Evolutionary conservation across 805 yeast genomes (phyloP).

Genomic region (Metschnikowia shivogae): DNA sequence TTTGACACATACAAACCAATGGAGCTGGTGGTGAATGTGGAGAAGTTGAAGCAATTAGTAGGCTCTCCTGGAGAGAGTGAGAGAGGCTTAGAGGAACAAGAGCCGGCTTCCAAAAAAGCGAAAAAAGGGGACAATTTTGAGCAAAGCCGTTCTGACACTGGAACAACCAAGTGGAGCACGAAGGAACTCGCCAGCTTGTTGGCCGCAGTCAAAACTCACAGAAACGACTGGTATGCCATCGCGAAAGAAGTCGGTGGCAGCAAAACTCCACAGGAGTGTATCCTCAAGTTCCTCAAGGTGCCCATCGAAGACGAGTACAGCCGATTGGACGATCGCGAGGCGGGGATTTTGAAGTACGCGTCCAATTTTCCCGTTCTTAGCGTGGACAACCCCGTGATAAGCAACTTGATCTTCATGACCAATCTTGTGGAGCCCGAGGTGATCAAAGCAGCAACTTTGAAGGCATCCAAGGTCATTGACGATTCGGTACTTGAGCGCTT

Average conservation of each 20-base stretch:
- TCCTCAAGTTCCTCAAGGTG: constrained; percentile 69
- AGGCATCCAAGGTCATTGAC: constrained; percentile 53
- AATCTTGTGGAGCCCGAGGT: constrained; percentile 82
- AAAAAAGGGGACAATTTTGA: constrained; percentile 11
- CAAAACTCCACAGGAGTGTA: constrained; percentile 73
- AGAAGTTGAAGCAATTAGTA: constrained; percentile 30
- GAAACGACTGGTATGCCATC: constrained; percentile 77
- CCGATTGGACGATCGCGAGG: constrained; percentile 51
- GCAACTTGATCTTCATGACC: constrained; percentile 85
- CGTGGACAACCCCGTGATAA: constrained; percentile 88
- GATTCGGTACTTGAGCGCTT: background rate
- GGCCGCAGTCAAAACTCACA: constrained; percentile 56
- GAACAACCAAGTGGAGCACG: constrained; percentile 54
- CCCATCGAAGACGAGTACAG: constrained; percentile 78
- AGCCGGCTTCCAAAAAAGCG: constrained; percentile 24
- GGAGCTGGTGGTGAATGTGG: constrained; percentile 45
- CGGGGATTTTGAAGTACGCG: constrained; percentile 64
- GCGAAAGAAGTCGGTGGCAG: constrained; percentile 60
- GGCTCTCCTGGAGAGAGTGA: constrained; percentile 7
- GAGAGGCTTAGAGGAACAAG: background rate
- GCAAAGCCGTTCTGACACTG: background rate
- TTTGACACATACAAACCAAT: constrained; percentile 77
- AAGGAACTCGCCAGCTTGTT: constrained; percentile 59
- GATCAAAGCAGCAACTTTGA: constrained; percentile 73
- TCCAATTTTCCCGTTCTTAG: constrained; percentile 81